Percentiles rank a stretch among this genome's conserved stretches.
phyloP scores from a whole-genome alignment of 345 rosid species.

The Psidium guajava region DNA sequence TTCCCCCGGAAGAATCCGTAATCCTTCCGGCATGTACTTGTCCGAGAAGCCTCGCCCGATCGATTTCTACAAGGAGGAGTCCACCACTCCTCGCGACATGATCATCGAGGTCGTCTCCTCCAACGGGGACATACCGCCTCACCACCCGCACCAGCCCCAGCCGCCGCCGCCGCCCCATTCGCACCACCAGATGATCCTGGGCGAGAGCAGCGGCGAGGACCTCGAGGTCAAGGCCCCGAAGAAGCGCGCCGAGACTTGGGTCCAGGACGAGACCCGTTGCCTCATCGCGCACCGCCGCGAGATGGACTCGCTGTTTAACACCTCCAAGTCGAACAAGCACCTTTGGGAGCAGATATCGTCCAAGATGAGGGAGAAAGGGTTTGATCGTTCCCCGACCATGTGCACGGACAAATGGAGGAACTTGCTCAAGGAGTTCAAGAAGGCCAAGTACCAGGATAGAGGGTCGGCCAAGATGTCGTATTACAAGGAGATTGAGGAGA shows the following conservation, averaged over 20 bases:
- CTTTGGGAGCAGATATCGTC: constrained; percentile 89
- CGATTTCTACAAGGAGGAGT: constrained; percentile 77
- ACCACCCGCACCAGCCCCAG: constrained; percentile 16
- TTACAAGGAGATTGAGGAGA: constrained; percentile 93
- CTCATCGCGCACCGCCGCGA: constrained; percentile 67
- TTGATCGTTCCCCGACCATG: constrained; percentile 97
- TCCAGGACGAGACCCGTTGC: constrained; percentile 87
- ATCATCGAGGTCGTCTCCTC: constrained; percentile 60
- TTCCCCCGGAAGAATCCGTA: not conserved
- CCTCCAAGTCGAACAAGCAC: constrained; percentile 96
- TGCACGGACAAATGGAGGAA: constrained; percentile 99
- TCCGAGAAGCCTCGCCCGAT: constrained; percentile 75
- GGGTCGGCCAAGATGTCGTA: constrained; percentile 90
- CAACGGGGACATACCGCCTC: constrained; percentile 50
- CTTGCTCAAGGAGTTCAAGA: constrained; percentile 88
- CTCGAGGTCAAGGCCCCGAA: constrained; percentile 85
- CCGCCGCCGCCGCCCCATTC: constrained; percentile 8
- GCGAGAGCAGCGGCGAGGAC: constrained; percentile 74
- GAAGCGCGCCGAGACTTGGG: constrained; percentile 99
- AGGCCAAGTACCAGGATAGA: constrained; percentile 74
- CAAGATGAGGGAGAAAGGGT: constrained; percentile 92
- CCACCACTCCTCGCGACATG: constrained; percentile 49
- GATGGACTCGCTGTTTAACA: constrained; percentile 86
- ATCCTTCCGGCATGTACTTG: constrained; percentile 37
- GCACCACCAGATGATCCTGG: constrained; percentile 64